Base-by-base conservation (phyloP, 2,329 filamentous ascomycete genomes). In the Orbilia brochopaga region DNA sequence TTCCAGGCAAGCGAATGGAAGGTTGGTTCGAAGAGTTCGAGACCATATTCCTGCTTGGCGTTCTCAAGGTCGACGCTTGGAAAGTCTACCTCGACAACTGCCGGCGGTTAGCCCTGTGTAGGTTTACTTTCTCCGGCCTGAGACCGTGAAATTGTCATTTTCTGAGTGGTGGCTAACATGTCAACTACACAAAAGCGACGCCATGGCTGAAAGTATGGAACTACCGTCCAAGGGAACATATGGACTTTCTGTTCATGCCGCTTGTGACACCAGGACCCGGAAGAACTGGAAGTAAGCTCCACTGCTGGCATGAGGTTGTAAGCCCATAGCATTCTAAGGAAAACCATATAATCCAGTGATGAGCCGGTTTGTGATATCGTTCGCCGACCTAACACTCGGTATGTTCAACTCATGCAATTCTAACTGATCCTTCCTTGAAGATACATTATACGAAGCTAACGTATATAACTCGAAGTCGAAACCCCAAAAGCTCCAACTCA, bases 201-300 rank as follows among this genome's bases (percentile, higher is more conserved):
- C 67, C 67, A n/a, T 72, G 67, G 67, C 32, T 72, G 2, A 72
- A 65, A 35, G 55, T 72, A 48, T 72, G 67, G 67, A 65, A 61
- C 51, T 72, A 61, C 46, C 60, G 67, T 4, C 60, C 66, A 17
- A 57, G 67, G 21, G 67, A 72, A 19, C 67, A 72, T 23, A 35
- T 72, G 15, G 67, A 72, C 17, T 72, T 72, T 27, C 46, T 72
- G 15, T 72, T 72, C 19, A 65, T 65, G 67, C 67, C 67, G 10
- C 51, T 72, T 1, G 32, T 52, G 17, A 65, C 67, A 48, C 67
- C 67, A 7, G 30, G 35, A 1, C 23, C 52, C 0, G 67, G 60
- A 2, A 65, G 57, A 23, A 50, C 35, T 27, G 67, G 67, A 21
- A 65, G 67, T 72, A 57, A 19, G 67, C 40, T 42, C 11, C 32